phyloP scores from a whole-genome alignment of 108 stramenopile species.

The Cyclotella choctawhatcheeana region DNA sequence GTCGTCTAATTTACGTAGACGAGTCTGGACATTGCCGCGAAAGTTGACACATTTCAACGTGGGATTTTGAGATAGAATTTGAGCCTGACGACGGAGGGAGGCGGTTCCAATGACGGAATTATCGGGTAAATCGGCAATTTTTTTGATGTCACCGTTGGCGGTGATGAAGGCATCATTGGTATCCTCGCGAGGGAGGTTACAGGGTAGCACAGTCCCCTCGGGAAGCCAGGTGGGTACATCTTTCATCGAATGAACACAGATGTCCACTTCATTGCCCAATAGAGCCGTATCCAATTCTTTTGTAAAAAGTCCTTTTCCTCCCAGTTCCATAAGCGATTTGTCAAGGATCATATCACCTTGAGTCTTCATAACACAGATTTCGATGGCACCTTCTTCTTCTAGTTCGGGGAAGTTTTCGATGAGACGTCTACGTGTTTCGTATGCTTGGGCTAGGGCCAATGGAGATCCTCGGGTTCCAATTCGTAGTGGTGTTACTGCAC shows the following conservation, averaged over 20 bases:
- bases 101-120: conserved; percentile 96
- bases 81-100: conserved; percentile 97
- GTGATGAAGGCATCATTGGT: conserved; percentile 98
- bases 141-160: conserved; percentile 63
- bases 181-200: conserved; percentile 97
- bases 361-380: conserved; percentile 98
- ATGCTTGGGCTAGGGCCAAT: conserved; percentile 98
- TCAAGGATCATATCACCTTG: conserved; percentile 99
- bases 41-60: conserved; percentile 97
- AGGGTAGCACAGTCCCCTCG: conserved; percentile 96
- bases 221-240: conserved; percentile 99
- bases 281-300: conserved; percentile 99
- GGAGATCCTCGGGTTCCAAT: conserved; percentile 99
- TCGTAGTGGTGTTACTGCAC: conserved; percentile 75
- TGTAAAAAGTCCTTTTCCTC: conserved; percentile 99
- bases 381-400: conserved; percentile 92
- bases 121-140: conserved; percentile 91
- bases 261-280: conserved; percentile 97
- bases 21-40: conserved; percentile 99
- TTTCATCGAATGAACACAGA: conserved; percentile 99
- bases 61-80: conserved; percentile 94
- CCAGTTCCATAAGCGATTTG: conserved; percentile 99
- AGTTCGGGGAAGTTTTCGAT: conserved; percentile 94
- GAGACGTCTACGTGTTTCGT: conserved; percentile 92
- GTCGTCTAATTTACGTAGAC: conserved; percentile 98